A percentile compares a stretch with the other conserved stretches of the same genome.
Evolutionary conservation across 768 basidiomycete genomes (phyloP).

Genomic region (Lactarius trivialis): DNA sequence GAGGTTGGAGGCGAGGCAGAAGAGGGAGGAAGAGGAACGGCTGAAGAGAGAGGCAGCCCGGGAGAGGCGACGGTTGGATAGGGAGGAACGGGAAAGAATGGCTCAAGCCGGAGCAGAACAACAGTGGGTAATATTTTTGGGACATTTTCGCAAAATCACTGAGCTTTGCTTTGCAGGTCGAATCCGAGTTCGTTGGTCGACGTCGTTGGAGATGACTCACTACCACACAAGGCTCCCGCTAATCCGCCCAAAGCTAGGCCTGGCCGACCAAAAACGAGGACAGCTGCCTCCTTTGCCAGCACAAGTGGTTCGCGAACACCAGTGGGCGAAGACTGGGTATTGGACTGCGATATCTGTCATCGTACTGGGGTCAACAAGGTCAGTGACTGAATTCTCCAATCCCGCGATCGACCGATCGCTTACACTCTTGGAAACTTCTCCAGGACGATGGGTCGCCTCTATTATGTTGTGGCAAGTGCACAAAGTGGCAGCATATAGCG

Average conservation of each 20-base stretch:
- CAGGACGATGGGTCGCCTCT: conserved; percentile 78
- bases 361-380: conserved; percentile 69
- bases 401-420: conserved; percentile 2
- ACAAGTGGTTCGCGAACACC: conserved; percentile 48
- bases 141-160: neutral
- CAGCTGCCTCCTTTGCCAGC: conserved; percentile 26
- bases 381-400: conserved; percentile 27
- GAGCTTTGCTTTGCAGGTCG: neutral
- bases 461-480: conserved; percentile 76
- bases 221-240: neutral
- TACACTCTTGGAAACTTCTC: conserved; percentile 10
- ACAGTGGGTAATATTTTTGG: conserved; percentile 7
- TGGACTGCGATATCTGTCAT: conserved; percentile 84
- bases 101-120: conserved; percentile 20
- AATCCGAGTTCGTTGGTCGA: conserved; percentile 13
- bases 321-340: conserved; percentile 66
- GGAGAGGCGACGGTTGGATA: conserved; percentile 40
- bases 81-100: conserved; percentile 27
- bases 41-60: conserved; percentile 49
- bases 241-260: conserved; percentile 9
- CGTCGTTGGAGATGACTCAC: conserved; percentile 8
- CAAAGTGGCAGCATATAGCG: conserved; percentile 83
- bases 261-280: conserved; percentile 13
- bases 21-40: conserved; percentile 36
- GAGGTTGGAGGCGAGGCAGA: conserved; percentile 37